Evolutionary conservation across 2,329 filamentous ascomycete species (phyloP), one percentile per base, ranked within the genome.

Genomic region (Fusarium ramigenum): DNA sequence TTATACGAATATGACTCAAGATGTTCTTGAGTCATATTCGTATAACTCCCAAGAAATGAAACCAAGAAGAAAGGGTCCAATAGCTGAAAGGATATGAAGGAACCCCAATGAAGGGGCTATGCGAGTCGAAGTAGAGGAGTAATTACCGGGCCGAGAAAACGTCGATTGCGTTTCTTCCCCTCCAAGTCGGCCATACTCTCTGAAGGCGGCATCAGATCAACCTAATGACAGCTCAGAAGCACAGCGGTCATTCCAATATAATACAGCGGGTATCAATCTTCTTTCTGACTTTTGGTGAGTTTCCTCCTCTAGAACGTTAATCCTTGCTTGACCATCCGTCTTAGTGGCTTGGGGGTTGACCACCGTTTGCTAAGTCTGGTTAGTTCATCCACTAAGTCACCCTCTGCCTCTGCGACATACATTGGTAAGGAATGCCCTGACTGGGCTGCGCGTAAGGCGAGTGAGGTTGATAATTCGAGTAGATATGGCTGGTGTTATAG

Each of bases 341-440:
- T 72, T 79, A 82, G 66, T 82, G 80, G 72, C 79, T 81, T 44
- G 78, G 79, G 59, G 80, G 79, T 60, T 81, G 80, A 25, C 75
- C 79, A 57, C 80, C 80, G 67, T 82, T 81, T 70, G 81, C 80
- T 82, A 75, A 37, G 44, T 46, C 63, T 59, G 44, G 64, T 72
- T 72, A 71, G 72, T 66, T 57, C 43, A 68, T 63, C 40, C 47
- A 46, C 62, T 62, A 69, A 60, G 60, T 58, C 40, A 68, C 63
- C 54, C 59, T 63, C 53, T 66, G 62, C 43, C 59, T 74, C 43
- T 66, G 57, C 52, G 57, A 81, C 81, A 85, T 83, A 87, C 88
- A 86, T 82, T 89, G 89, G 80, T 81, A 89, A 78, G 91, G 91
- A 82, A 91, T 88, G 80, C 86, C 85, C 80, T 87, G 86, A 74